These are phyloP conservation scores for Eucalyptus polybractea DNA, from an alignment of 345 rosid species.

Conservation along the genomic window DNA sequence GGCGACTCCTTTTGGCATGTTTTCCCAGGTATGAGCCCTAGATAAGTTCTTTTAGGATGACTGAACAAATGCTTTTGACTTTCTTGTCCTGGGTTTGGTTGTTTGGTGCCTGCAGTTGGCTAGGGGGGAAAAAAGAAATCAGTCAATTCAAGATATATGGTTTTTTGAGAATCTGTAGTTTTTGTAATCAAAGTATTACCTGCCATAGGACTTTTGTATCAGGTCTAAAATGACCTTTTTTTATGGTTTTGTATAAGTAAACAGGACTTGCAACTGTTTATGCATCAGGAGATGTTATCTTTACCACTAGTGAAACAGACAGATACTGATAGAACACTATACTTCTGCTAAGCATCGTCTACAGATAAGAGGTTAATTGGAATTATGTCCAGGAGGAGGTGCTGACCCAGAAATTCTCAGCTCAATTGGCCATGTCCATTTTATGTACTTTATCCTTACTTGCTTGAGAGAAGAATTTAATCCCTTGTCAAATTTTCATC, in stretches of 20 bases:
- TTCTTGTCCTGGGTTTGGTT: neutral
- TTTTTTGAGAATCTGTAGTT: neutral
- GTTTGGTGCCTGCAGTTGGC: neutral
- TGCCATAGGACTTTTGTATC: neutral
- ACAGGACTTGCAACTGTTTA: neutral
- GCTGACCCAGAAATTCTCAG: neutral
- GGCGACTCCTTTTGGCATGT: constrained; percentile 93
- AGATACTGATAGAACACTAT: neutral
- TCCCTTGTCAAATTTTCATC: neutral
- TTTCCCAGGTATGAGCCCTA: constrained; percentile 60
- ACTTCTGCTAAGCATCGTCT: neutral
- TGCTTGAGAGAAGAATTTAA: neutral
- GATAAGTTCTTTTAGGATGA: neutral
- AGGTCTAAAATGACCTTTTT: neutral
- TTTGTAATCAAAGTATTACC: neutral
- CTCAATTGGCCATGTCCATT: neutral
- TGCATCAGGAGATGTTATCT: neutral
- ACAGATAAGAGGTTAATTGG: neutral
- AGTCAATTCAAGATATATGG: neutral
- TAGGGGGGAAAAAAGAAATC: neutral
- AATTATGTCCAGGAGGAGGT: neutral
- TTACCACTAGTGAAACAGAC: neutral
- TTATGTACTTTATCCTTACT: neutral
- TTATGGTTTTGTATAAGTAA: neutral
- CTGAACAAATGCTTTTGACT: neutral